Evolutionary conservation across 2,329 filamentous ascomycete species (phyloP).

Genomic region (Penicillium sp.): DNA sequence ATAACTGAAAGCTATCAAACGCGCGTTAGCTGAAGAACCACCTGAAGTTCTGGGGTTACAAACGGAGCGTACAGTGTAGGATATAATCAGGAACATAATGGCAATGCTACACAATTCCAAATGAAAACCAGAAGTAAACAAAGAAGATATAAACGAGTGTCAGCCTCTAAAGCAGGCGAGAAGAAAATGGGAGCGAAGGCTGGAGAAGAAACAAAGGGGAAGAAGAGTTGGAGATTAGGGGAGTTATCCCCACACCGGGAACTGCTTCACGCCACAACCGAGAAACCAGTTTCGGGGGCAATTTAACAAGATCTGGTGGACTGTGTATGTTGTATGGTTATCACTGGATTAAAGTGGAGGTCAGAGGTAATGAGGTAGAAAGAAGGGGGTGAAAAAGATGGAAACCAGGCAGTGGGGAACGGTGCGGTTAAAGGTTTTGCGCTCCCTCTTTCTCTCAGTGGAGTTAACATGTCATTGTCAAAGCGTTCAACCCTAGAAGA

Average conservation of each 20-base stretch:
- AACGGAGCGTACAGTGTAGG: slow-evolving; percentile 16
- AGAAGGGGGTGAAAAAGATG: not conserved
- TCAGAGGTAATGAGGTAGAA: too few relatives aligned
- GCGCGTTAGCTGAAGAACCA: slow-evolving; percentile 13
- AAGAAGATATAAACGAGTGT: slow-evolving; percentile 1
- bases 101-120: slow-evolving; percentile 1
- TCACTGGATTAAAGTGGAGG: not conserved
- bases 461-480: not conserved
- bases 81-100: slow-evolving; percentile 23
- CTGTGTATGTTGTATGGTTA: too few relatives aligned
- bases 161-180: slow-evolving; percentile 4
- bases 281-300: not conserved
- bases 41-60: not conserved
- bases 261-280: not conserved
- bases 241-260: slow-evolving; percentile 2
- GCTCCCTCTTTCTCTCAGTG: not conserved
- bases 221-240: not conserved
- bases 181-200: slow-evolving; percentile 1
- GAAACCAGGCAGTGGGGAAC: not conserved
- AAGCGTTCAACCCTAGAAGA: too few relatives aligned
- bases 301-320: not conserved
- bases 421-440: not conserved
- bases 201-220: not conserved
- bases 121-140: not conserved
- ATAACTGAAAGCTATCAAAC: slow-evolving; percentile 19